Percentiles rank a stretch among this genome's conserved stretches.
phyloP scores from a whole-genome alignment of 306 rosid species.

The Neltuma alba region DNA sequence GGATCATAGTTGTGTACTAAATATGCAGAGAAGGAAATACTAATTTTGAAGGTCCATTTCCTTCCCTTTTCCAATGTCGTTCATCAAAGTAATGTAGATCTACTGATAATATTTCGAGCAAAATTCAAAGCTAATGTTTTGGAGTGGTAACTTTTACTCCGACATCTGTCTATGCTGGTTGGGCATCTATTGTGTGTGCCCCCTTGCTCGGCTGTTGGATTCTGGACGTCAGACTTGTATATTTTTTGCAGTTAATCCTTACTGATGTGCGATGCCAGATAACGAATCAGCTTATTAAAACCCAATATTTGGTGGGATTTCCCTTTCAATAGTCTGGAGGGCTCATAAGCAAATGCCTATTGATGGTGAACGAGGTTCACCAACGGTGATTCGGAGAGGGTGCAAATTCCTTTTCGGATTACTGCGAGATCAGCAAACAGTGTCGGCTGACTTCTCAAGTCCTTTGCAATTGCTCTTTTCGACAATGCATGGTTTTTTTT shows the following conservation, averaged over 20 bases:
- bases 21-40: slow-evolving; percentile 43
- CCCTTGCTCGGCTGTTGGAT: background rate
- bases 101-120: slow-evolving; percentile 23
- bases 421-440: no score
- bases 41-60: slow-evolving; percentile 35
- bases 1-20: slow-evolving; percentile 37
- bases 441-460: no score
- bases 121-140: slow-evolving; percentile 9
- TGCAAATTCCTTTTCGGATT: no score
- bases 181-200: background rate
- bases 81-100: slow-evolving; percentile 22
- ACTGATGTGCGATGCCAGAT: background rate
- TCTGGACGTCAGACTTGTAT: background rate
- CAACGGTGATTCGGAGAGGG: no score
- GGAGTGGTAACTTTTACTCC: background rate
- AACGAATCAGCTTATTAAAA: background rate
- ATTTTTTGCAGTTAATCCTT: background rate
- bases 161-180: background rate
- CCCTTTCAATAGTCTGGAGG: background rate
- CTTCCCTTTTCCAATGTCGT: slow-evolving; percentile 18
- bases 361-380: background rate
- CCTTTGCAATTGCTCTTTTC: no score
- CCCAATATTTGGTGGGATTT: background rate
- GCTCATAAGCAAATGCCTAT: background rate
- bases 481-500: no score